Evolutionary conservation across 371 early-diverging fungal species (phyloP), one percentile per base, ranked within the genome.

Genomic region (Gilbertella persicaria): DNA sequence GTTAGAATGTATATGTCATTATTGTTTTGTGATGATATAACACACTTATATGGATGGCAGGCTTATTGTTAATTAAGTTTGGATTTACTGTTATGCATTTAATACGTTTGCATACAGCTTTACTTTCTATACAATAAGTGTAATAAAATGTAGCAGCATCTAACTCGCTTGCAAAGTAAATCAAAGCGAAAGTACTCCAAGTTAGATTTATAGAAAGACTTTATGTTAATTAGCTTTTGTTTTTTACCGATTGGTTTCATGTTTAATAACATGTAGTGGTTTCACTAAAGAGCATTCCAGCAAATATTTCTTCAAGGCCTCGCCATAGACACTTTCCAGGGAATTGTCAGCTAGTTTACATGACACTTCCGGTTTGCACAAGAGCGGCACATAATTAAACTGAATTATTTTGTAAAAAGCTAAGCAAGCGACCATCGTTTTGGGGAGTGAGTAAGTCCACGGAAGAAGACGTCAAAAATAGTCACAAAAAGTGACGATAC

Each of bases 111-210:
- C 53, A 52, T 37, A 53, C 37, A 58, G 42, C 21, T 43, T 42
- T 48, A 52, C 53, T 48, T 30, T 58, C 43, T 36, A 58, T 36
- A 48, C 53, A 42, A 43, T 58, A 52, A 48, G 48, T 20, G 21
- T 53, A 16, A 23, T 58, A 58, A 58, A 58, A 58, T 26, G 59
- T 52, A 29, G 47, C 29, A 33, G 58, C 58, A 25, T 51, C 51
- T 46, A 51, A 30, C 46, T 58, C 58, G 33, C 41, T 33, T 45
- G n/a, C 52, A 26, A 58, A 58, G 35, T 47, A 48, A 47, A 52
- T 48, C 36, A 58, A 44, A 26, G 43, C 53, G n/a, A 58, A 58
- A 43, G 43, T 52, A 52, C 59, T 28, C 23, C 17, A 58, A 58
- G 47, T 58, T 50, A 51, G 21, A 58, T 58, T 17, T 51, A n/a